Evolutionary conservation across 1,284 basidiomycete species (phyloP), one percentile per base, ranked within the genome.

Genomic region (Cystobasidium slooffiae): DNA sequence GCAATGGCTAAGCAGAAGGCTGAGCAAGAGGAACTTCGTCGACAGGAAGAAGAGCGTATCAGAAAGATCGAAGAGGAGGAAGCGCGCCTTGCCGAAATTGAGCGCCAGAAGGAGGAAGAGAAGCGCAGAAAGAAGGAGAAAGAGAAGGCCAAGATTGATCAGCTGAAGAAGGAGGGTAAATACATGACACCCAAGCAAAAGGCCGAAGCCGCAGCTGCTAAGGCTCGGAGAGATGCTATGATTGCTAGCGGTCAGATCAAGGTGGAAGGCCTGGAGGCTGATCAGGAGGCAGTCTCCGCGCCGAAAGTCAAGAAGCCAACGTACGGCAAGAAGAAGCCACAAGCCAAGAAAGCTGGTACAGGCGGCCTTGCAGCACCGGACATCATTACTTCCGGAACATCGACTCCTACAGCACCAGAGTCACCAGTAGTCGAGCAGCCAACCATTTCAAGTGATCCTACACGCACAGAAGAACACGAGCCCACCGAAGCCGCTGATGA

Each of bases 111-210:
- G 75, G 92, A 93, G 80, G 93, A 92, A 81, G 91, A 93, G 72
- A 79, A 80, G 75, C 62, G 55, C 49, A 70, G 70, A 39, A 90
- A 88, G 77, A 91, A 91, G 80, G 93, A 94, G 82, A 92, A 92
- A 82, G 92, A 92, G 81, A 88, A 89, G 77, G 86, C 89, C 68
- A 90, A 85, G 84, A 94, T 93, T 82, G 92, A 94, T 22, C 72
- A 74, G 65, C 55, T 56, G 9, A 72, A 72, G 65, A 68, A 65
- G 31, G 94, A 97, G 83, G 94, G 94, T 44, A 88, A 91, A 69
- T 84, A 94, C 43, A 86, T 97, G 59, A 97, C 94, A 6, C 93
- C 94, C 81, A 97, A 97, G 84, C 95, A 99, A 83, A 97, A 95
- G 84, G 92, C 93, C 80, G 95, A 98, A 82, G 90, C 88, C 79